Base-by-base conservation (phyloP, 768 basidiomycete genomes). In the Russula vinacea region DNA sequence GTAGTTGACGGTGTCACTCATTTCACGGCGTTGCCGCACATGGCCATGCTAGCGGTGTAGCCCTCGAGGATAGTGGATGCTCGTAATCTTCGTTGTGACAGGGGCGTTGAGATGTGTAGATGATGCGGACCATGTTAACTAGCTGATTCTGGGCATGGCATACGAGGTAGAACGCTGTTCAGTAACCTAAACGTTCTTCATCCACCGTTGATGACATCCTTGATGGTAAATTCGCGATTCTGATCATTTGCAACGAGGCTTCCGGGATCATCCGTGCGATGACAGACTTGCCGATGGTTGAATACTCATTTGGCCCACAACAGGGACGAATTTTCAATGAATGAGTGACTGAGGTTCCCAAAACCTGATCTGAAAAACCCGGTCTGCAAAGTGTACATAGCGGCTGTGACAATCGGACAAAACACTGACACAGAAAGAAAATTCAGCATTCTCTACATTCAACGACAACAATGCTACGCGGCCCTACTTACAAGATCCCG, bases 401-500 rank as follows among this genome's bases (percentile, higher is more conserved):
- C 51, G 24, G 49, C 22, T 51, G 58, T 47, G 55, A 65, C 42
- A 50, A 61, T 52, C 40, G 33, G 40, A 60, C 54, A 52, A 51
- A 60, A 56, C 49, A 56, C 64, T 65, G 7, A 37, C 26, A 26
- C 55, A 53, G 42, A 26, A 60, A 44, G 29, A 19, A 47, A 22
- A 29, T 52, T 57, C 45, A 61, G 59, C 22, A 50, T 57, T 39
- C 24, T 44, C 55, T 32, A 61, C 40, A 42, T 26, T 56, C 37
- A 22, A 37, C 17, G 24, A 60, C 14, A 22, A 39, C 33, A n/a
- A 17, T 13, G 19, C 7, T 37, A 32, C 29, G 40, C 54, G 39
- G 33, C 47, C 58, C 59, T 55, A 56, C 64, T 56, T 56, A 65
- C 64, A 42, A 55, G 40, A 56, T 65, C 64, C 59, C 53, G 60